These are phyloP conservation scores for Brasenia schreberi DNA, from an alignment of 164 flowering plant species.

Conservation along the genomic window DNA sequence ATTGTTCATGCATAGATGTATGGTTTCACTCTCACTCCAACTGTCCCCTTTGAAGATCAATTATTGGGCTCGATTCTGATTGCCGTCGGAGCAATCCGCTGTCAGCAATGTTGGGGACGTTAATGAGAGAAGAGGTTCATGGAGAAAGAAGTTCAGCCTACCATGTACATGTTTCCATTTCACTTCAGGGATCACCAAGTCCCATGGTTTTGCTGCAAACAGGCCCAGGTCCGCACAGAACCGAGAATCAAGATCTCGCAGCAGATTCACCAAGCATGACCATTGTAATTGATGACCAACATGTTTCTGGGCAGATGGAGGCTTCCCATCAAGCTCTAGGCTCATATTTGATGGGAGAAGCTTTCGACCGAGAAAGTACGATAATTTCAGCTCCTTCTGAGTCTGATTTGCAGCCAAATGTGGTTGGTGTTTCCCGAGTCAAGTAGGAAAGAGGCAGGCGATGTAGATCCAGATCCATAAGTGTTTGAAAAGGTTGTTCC, in stretches of 20 bases:
- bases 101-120: conserved; percentile 2
- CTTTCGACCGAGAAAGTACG: not conserved
- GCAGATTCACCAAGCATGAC: not conserved
- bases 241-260: not conserved
- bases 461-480: not conserved
- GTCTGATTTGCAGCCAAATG: not conserved
- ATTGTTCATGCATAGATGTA: conserved; percentile 29
- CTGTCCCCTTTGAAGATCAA: conserved; percentile 25
- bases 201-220: not conserved
- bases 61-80: conserved; percentile 3
- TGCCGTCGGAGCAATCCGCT: not conserved
- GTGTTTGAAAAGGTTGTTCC: not conserved
- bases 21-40: conserved; percentile 26
- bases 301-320: not conserved
- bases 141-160: conserved; percentile 1
- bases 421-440: not conserved
- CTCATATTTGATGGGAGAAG: not conserved
- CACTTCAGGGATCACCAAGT: not conserved
- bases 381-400: not conserved
- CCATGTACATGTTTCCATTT: not conserved
- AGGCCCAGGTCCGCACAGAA: not conserved
- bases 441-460: not conserved
- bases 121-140: conserved; percentile 3
- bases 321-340: not conserved
- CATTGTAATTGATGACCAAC: not conserved